Conservation (phyloP, 1,284 basidiomycete species). For the Fomes fomentarius region DNA sequence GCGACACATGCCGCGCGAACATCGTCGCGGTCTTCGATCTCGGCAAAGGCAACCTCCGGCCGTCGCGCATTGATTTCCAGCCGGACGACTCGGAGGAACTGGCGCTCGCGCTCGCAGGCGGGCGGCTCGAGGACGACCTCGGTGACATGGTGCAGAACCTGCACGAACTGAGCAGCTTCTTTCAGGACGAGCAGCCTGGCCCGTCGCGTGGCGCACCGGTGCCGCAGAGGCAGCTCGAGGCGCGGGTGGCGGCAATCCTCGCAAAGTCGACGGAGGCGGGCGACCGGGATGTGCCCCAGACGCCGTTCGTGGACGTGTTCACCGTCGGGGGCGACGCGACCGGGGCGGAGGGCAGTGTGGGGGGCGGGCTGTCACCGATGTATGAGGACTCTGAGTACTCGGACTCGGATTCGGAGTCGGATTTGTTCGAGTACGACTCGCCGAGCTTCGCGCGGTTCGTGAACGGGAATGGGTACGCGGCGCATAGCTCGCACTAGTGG, state of each 20-base stretch:
- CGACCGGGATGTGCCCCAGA: slow-evolving; percentile 64
- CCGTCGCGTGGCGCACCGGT: slow-evolving; percentile 25
- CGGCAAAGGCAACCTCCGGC: slow-evolving; percentile 73
- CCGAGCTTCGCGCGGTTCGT: slow-evolving; percentile 23
- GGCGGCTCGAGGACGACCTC: slow-evolving; percentile 61
- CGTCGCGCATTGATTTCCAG: slow-evolving; percentile 74
- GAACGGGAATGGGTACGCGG: slow-evolving; percentile 1
- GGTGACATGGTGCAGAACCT: slow-evolving; percentile 86
- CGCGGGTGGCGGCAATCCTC: slow-evolving; percentile 77
- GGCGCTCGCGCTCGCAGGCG: slow-evolving; percentile 30
- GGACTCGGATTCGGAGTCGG: slow-evolving; percentile 18
- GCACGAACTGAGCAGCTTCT: slow-evolving; percentile 86
- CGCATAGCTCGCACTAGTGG: slow-evolving; percentile 17
- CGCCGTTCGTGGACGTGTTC: slow-evolving; percentile 80
- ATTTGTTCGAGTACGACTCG: slow-evolving; percentile 26
- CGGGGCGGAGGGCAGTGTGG: background rate
- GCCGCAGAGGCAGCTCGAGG: slow-evolving; percentile 61
- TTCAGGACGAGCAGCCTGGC: slow-evolving; percentile 60
- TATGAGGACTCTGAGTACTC: slow-evolving; percentile 23
- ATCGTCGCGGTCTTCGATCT: slow-evolving; percentile 86
- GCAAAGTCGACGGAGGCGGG: slow-evolving; percentile 69
- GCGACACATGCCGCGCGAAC: slow-evolving; percentile 72
- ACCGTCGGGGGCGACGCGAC: slow-evolving; percentile 46
- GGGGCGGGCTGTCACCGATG: slow-evolving; percentile 15
- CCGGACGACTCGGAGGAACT: slow-evolving; percentile 43